Evolutionary conservation across 352 stramenopile species (phyloP).

Genomic region (Pythium periplocum): DNA sequence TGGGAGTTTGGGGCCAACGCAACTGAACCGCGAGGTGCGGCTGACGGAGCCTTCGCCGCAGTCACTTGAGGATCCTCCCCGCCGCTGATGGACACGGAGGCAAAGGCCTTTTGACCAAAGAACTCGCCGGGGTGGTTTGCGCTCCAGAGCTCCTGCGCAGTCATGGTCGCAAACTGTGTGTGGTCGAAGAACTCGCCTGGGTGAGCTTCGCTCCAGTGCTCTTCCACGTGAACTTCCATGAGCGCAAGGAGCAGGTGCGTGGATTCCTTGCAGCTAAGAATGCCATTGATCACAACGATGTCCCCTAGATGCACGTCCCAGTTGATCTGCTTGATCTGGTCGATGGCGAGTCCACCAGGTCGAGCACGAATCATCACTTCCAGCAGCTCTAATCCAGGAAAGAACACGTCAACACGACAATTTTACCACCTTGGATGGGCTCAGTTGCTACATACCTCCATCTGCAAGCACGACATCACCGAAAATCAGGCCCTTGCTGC

Average conservation of each 20-base stretch:
- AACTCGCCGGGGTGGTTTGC: slow-evolving; percentile 12
- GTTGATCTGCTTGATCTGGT: slow-evolving; percentile 66
- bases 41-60: no score
- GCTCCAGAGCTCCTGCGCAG: slow-evolving; percentile 15
- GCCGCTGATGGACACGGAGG: background rate
- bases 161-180: slow-evolving; percentile 22
- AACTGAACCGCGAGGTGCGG: slow-evolving; percentile 25
- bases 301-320: slow-evolving; percentile 79
- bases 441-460: slow-evolving; percentile 25
- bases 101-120: background rate
- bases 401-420: background rate
- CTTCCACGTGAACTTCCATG: slow-evolving; percentile 37
- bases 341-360: slow-evolving; percentile 47
- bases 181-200: slow-evolving; percentile 52
- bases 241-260: slow-evolving; percentile 56
- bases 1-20: slow-evolving; percentile 47
- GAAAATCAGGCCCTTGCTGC: slow-evolving; percentile 78
- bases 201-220: slow-evolving; percentile 52
- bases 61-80: no score
- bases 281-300: slow-evolving; percentile 35
- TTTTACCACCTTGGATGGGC: background rate
- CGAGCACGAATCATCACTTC: slow-evolving; percentile 80
- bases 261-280: slow-evolving; percentile 35
- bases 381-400: slow-evolving; percentile 37
- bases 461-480: slow-evolving; percentile 71